phyloP scores from a whole-genome alignment of 768 basidiomycete genomes.

The Sporobolomyces phaffii region DNA sequence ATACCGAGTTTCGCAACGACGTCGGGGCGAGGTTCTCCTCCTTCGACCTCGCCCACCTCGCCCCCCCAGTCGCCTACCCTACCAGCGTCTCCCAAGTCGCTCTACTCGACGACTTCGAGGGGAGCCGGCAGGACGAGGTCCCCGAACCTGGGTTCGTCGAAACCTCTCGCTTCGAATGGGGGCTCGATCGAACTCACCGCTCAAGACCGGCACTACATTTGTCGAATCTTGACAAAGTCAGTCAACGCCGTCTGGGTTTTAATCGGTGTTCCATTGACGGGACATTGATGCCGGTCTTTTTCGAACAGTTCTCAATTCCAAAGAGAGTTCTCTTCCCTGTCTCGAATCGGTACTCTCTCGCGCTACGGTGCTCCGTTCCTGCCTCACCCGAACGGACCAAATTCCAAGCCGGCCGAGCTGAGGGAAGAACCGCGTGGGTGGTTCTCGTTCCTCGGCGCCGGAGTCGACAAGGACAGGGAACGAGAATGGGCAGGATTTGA shows the following conservation, averaged over 20 bases:
- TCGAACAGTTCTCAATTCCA: constrained; percentile 29
- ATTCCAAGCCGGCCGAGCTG: constrained; percentile 18
- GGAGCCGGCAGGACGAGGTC: background rate
- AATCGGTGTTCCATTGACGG: no score
- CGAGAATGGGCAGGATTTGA: constrained; percentile 15
- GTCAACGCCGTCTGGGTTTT: background rate
- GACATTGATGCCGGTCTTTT: no score
- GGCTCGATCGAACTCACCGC: constrained; percentile 6
- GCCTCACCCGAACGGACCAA: constrained; percentile 30
- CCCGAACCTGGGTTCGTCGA: background rate
- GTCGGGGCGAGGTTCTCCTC: background rate
- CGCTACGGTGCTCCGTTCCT: constrained; percentile 30
- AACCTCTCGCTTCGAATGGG: background rate
- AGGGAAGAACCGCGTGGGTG: background rate
- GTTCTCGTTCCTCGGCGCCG: constrained; percentile 1
- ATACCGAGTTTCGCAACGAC: background rate
- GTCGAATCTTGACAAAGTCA: constrained; percentile 28
- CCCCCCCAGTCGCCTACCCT: background rate
- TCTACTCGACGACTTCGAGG: background rate
- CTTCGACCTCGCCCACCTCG: background rate
- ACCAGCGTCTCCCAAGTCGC: background rate
- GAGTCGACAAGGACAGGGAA: background rate
- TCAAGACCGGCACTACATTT: constrained; percentile 34
- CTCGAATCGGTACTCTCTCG: constrained; percentile 26
- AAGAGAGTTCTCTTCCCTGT: constrained; percentile 27